Evolutionary conservation across 176 grass and related monocot species (phyloP), one percentile per base, ranked within the genome.

Genomic region (Juncus inflexus): DNA sequence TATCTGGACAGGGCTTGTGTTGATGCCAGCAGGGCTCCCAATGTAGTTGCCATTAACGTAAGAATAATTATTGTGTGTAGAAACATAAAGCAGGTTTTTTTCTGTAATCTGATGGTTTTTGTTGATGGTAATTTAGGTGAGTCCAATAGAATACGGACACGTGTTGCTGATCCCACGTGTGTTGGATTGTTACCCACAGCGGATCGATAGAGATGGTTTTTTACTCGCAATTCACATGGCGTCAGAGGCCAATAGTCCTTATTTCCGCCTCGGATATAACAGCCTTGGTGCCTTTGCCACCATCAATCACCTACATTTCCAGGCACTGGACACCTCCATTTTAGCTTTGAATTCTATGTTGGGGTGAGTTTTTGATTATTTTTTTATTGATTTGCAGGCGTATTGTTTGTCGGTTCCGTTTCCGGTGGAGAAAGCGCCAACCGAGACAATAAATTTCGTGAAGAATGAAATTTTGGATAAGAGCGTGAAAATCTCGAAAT

Each of bases 221-320:
- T 53, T 79, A 66, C 87, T 90, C 59, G 87, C 87, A 3, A 79
- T 86, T 39, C 71, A 86, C 72, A 83, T 90, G 83, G 87, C 83
- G 0, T 66, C 72, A 10, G 87, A 86, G 67, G 76, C 87, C 62
- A 68, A 69, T 49, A 86, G 66, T 40, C 71, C 82, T 15, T 90
- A 86, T 62, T 90, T 90, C n/a, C 78, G 87, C 72, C 72, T 90
- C n/a, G 87, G 87, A 12, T 90, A 86, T 79, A 90, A 90, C 50
- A 90, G 87, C 58, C 66, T 90, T 58, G 83, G 87, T 76, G 87
- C 87, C 52, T 90, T 90, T 65, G 87, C 87, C 62, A 90, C 87
- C 54, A 86, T 90, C 61, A 90, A 99, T 68, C 95, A 99, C 62
- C 83, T 99, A 13, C 89, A 99, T 59, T 92, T 99, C 84, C 89